Percentiles rank a stretch among this genome's conserved stretches.
Evolutionary conservation across 139 green algal species (phyloP).

Genomic region (Tetradesmus lagerheimii): DNA sequence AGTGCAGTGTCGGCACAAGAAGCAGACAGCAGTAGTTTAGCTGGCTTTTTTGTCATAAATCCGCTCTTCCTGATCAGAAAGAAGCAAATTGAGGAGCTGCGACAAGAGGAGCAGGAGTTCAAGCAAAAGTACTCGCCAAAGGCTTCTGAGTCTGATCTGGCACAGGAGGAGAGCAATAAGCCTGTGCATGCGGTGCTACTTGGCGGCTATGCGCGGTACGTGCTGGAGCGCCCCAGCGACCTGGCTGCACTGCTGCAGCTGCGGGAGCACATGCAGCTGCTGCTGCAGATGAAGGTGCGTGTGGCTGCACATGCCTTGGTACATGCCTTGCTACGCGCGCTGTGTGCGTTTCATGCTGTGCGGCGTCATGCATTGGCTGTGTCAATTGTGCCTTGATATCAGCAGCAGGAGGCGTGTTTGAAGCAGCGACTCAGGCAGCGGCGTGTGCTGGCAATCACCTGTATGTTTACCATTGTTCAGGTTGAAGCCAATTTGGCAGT

Average conservation of each 20-base stretch:
- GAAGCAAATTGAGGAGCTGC: not conserved
- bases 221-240: not conserved
- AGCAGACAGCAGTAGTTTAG: not conserved
- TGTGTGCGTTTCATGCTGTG: too few species aligned
- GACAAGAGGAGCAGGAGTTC: not conserved
- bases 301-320: not conserved
- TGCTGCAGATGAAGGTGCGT: slow-evolving; percentile 23
- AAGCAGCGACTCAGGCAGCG: too few species aligned
- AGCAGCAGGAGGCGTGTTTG: too few species aligned
- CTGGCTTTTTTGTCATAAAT: not conserved
- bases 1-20: too few species aligned
- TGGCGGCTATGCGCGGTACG: not conserved
- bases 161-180: not conserved
- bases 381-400: too few species aligned
- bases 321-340: too few species aligned
- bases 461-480: too few species aligned
- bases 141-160: too few species aligned
- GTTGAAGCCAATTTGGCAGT: too few species aligned
- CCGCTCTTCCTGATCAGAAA: not conserved
- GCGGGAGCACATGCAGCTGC: slow-evolving; percentile 37
- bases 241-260: slow-evolving; percentile 17
- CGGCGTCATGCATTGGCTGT: not conserved
- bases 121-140: not conserved
- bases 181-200: not conserved
- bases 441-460: too few species aligned